Base-by-base conservation (phyloP, 2,329 filamentous ascomycete genomes). In the Fusarium sp. region DNA sequence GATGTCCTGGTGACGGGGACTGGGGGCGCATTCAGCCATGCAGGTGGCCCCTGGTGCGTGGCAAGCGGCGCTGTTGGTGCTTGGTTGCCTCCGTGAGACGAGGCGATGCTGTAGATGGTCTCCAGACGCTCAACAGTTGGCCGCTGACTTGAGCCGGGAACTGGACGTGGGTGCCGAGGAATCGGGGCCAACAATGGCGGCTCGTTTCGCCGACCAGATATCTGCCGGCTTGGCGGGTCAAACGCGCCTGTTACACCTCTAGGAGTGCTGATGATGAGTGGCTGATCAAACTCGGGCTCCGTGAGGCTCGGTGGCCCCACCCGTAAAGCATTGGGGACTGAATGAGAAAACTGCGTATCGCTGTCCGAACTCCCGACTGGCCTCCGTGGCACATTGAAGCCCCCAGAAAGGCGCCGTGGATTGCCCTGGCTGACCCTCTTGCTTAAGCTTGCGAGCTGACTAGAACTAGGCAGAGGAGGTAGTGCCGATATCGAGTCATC, bases 221-320 rank as follows among this genome's bases (percentile, higher is more conserved):
- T 73, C 31, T 75, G 77, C 11, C 78, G 78, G 7, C 73, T 73
- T 2, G 85, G 84, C 2, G 79, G 72, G 60, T 89, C 87, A 66
- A 84, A 88, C 1, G 84, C 86, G 3, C 88, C 88, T 0, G 82
- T 79, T 9, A 89, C 82, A 15, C 88, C 88, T 10, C 79, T 83
- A 1, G 88, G 88, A 4, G 88, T 90, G 76, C 88, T 90, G 75
- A 90, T 89, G 57, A 90, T 90, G 28, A 90, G 80, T 5, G 88
- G 87, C 56, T 85, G 84, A 39, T 89, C 87, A 28, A 85, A 73
- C 16, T 77, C 74, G 37, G 64, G 65, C 11, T 59, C 65, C 18
- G 57, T 53, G 28, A 51, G 64, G 23, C 62, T 46, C 7, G 62
- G 56, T 30, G 56, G 43, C 31, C 66, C 60, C 23, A 63, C 23